phyloP scores from a whole-genome alignment of 352 stramenopile species.

The Phytophthora hybrid region DNA sequence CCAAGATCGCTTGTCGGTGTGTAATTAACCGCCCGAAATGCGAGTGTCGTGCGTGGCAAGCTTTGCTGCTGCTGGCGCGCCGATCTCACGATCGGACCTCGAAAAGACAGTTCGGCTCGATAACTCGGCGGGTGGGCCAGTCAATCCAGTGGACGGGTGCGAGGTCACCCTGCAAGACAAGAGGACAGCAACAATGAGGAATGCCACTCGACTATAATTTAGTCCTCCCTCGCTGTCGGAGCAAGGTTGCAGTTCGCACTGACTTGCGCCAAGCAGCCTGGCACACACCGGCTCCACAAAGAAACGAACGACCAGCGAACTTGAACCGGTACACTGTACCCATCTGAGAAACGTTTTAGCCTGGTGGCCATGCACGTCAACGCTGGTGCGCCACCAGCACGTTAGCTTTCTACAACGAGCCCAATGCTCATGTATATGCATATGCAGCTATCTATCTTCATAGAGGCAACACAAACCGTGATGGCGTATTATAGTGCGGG shows the following conservation, averaged over 20 bases:
- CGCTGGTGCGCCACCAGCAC: too few species aligned
- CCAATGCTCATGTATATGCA: too few species aligned
- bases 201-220: neutral
- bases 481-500: neutral
- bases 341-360: neutral
- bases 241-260: too few species aligned
- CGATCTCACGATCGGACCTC: conserved; percentile 23
- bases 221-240: too few species aligned
- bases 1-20: neutral
- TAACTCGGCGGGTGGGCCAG: conserved; percentile 4
- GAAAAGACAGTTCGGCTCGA: conserved; percentile 17
- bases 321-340: conserved; percentile 9
- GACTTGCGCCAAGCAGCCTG: too few species aligned
- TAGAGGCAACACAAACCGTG: neutral
- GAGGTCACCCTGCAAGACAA: too few species aligned
- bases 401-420: too few species aligned
- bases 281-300: neutral
- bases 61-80: neutral
- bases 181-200: neutral
- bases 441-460: neutral
- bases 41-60: conserved; percentile 9
- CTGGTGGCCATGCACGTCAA: neutral
- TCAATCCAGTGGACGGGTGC: conserved; percentile 5
- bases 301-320: conserved; percentile 25
- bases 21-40: conserved; percentile 33